A percentile compares a stretch with the other conserved stretches of the same genome.
phyloP scores from a whole-genome alignment of 306 rosid genomes.

The Cicer pinnatifidum region DNA sequence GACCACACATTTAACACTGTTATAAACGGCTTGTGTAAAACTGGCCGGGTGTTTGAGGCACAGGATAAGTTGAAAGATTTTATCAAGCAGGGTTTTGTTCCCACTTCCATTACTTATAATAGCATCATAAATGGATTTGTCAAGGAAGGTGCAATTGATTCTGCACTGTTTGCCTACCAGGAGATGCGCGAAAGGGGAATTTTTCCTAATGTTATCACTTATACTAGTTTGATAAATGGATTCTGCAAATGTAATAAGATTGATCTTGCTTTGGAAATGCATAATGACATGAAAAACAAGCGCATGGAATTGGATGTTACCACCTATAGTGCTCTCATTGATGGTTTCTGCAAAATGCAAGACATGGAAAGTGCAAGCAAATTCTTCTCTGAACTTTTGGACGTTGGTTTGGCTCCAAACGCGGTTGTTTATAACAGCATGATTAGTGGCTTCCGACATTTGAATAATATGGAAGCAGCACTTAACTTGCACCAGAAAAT shows the following conservation, averaged over 20 bases:
- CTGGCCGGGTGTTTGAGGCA: slow-evolving; percentile 61
- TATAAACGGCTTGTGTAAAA: slow-evolving; percentile 78
- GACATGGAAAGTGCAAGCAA: slow-evolving; percentile 73
- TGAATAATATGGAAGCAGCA: slow-evolving; percentile 71
- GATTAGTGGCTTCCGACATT: slow-evolving; percentile 64
- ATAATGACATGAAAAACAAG: slow-evolving; percentile 62
- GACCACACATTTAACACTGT: slow-evolving; percentile 54
- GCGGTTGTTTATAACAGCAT: slow-evolving; percentile 66
- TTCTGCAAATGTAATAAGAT: slow-evolving; percentile 64
- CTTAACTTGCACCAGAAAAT: slow-evolving; percentile 64
- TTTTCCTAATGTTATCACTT: slow-evolving; percentile 64
- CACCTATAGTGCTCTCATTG: slow-evolving; percentile 64
- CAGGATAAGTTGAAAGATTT: slow-evolving; percentile 54
- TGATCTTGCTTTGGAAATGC: slow-evolving; percentile 67
- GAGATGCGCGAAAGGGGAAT: slow-evolving; percentile 69
- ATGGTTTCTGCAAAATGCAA: slow-evolving; percentile 65
- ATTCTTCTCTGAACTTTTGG: slow-evolving; percentile 62
- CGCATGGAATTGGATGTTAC: slow-evolving; percentile 62
- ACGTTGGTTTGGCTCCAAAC: slow-evolving; percentile 76
- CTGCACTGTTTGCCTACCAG: slow-evolving; percentile 54
- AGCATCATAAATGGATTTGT: slow-evolving; percentile 67
- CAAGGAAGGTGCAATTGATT: slow-evolving; percentile 64
- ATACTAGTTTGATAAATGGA: slow-evolving; percentile 68
- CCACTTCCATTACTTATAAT: slow-evolving; percentile 63
- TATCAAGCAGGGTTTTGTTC: slow-evolving; percentile 59